phyloP scores from a whole-genome alignment of 768 basidiomycete species.

The Hericium coralloides region DNA sequence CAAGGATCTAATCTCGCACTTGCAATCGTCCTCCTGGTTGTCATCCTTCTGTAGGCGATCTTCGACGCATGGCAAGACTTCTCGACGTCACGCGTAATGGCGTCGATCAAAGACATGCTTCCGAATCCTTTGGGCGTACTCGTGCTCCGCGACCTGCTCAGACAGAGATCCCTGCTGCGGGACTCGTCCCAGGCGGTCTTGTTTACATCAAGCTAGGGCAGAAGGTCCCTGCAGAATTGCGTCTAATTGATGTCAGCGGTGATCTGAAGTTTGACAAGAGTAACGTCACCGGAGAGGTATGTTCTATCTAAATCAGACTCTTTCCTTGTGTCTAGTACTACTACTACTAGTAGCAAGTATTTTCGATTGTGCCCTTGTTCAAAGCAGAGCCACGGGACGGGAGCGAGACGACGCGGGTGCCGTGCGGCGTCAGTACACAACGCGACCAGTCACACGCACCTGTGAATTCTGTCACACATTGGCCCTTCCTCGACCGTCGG shows the following conservation, averaged over 20 bases:
- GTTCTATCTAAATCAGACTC: conserved; percentile 22
- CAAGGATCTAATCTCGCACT: conserved; percentile 48
- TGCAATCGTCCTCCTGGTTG: conserved; percentile 43
- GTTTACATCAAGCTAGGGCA: conserved; percentile 55
- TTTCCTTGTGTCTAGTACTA: conserved; percentile 15
- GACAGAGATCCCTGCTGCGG: conserved; percentile 43
- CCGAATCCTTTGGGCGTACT: conserved; percentile 59
- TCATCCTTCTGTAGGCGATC: conserved; percentile 28
- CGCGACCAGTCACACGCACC: too few species aligned
- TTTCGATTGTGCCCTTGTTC: too few species aligned
- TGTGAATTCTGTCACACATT: too few species aligned
- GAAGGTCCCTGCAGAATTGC: conserved; percentile 63
- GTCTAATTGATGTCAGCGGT: conserved; percentile 46
- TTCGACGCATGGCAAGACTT: conserved; percentile 50
- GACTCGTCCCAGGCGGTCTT: conserved; percentile 61
- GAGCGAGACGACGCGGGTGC: too few species aligned
- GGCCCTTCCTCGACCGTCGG: too few species aligned
- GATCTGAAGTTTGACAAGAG: conserved; percentile 57
- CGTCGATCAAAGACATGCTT: conserved; percentile 56
- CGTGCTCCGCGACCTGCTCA: conserved; percentile 43
- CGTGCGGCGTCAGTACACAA: too few species aligned
- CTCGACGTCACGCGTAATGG: conserved; percentile 51
- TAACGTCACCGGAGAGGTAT: conserved; percentile 56
- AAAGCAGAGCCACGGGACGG: too few species aligned
- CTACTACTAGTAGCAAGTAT: too few species aligned